phyloP scores from a whole-genome alignment of 1,284 basidiomycete species.

The Ganoderma meredithae region DNA sequence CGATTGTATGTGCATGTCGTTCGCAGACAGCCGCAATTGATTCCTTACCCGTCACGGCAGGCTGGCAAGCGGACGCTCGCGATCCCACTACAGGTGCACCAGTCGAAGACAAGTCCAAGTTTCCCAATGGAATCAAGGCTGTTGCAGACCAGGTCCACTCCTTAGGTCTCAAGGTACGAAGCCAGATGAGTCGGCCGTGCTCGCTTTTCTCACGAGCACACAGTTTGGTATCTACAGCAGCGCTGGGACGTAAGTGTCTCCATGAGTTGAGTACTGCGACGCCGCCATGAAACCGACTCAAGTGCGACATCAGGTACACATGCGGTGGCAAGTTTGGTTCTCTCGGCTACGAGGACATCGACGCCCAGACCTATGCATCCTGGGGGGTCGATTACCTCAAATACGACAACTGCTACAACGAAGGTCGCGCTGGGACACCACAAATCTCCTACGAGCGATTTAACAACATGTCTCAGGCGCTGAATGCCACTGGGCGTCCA shows the following conservation, averaged over 20 bases:
- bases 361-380: slow-evolving; percentile 53
- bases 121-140: slow-evolving; percentile 53
- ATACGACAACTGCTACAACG: slow-evolving; percentile 57
- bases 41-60: slow-evolving; percentile 25
- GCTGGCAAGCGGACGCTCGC: slow-evolving; percentile 45
- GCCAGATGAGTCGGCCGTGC: not conserved
- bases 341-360: slow-evolving; percentile 54
- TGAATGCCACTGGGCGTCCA: slow-evolving; percentile 55
- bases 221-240: slow-evolving; percentile 56
- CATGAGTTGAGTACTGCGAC: not conserved
- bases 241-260: slow-evolving; percentile 47
- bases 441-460: slow-evolving; percentile 51
- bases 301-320: slow-evolving; percentile 42
- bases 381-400: slow-evolving; percentile 54
- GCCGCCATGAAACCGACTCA: slow-evolving; percentile 1
- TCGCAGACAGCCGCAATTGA: not conserved
- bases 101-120: slow-evolving; percentile 46
- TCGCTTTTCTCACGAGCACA: not conserved
- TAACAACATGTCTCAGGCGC: slow-evolving; percentile 53
- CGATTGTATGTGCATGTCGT: slow-evolving; percentile 40
- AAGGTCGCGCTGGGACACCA: slow-evolving; percentile 51
- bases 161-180: slow-evolving; percentile 49
- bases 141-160: slow-evolving; percentile 50
- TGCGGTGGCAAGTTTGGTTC: slow-evolving; percentile 54
- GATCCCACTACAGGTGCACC: slow-evolving; percentile 43